Base-by-base conservation (phyloP, 805 yeast species). In the Zygosaccharomyces kombuchaensis region DNA sequence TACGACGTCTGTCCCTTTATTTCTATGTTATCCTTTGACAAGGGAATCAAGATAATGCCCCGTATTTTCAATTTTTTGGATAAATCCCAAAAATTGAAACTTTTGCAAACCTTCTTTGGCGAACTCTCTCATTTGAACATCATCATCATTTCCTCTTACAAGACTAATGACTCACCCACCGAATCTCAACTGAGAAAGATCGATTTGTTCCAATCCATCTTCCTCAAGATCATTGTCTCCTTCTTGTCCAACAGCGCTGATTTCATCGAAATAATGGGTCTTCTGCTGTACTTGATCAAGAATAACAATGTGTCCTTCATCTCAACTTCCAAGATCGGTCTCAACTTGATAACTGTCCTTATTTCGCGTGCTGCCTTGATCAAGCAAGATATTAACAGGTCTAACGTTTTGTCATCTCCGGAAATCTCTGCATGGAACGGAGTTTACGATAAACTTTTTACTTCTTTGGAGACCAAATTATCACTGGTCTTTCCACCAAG, bases 321-420 rank as follows among this genome's bases (percentile, higher is more conserved):
- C 36, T 66, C 75, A 12, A 69, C 73, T 63, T 86, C 79, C 36
- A 87, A 85, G 66, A 77, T 87, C 54, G 97, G 98, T 16, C 77
- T 89, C 56, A 84, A 96, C 9, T 72, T 91, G 46, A 76, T 91
- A 44, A 91, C 97, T 0, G 87, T 95, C n/a, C 72, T 91, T 51
- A 80, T 90, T 47, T 87, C 96, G 4, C 80, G 96, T 58, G 91
- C 96, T 27, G 97, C 91, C 65, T 77, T 90, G 58, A 84, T 91
- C 59, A 83, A 84, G 59, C 96, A 95, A 63, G 96, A 90, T 60
- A 81, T 81, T 50, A 62, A 69, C 62, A 58, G 68, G 47, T 57
- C 59, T 9, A 64, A 56, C 46, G 57, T 60, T 35, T 54, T 78
- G 16, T 68, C 74, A 5, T 60, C 66, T 8, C 69, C 70, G 41